These are phyloP conservation scores for Fusarium transvaalense DNA, from an alignment of 2,329 filamentous ascomycete species.

Conservation along the genomic window DNA sequence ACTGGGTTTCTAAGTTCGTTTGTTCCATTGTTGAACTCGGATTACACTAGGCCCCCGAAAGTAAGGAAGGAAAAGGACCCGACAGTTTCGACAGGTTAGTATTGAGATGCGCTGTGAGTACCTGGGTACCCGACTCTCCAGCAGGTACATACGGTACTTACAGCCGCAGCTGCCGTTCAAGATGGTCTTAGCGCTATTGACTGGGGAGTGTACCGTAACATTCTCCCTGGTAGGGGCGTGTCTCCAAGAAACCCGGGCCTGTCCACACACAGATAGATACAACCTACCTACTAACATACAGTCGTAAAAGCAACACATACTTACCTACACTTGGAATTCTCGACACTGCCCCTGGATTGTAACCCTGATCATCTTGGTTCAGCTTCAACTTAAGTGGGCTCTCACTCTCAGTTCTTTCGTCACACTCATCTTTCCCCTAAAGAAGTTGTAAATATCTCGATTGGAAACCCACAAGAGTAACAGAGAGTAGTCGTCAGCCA, in stretches of 20 bases:
- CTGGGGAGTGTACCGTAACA: slow-evolving; percentile 1
- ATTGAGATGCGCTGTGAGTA: neutral
- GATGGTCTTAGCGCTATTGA: neutral
- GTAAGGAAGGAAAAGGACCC: neutral
- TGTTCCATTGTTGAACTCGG: neutral
- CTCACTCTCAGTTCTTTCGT: neutral
- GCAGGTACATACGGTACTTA: slow-evolving; percentile 48
- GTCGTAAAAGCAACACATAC: neutral
- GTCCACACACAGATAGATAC: no score
- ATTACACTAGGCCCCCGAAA: slow-evolving; percentile 3
- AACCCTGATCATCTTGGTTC: neutral
- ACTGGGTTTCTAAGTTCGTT: slow-evolving; percentile 26
- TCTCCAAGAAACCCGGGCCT: no score
- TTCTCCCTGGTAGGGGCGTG: slow-evolving; percentile 15
- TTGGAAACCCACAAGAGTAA: neutral
- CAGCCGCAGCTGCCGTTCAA: slow-evolving; percentile 43
- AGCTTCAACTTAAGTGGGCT: neutral
- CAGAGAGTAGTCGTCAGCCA: neutral
- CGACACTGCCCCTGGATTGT: neutral
- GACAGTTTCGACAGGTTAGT: slow-evolving; percentile 8
- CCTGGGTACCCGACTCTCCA: neutral
- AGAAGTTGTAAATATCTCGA: neutral
- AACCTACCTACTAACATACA: no score
- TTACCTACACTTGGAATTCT: neutral
- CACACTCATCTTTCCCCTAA: neutral